Percentiles rank a stretch among this genome's conserved stretches.
These are phyloP conservation scores for Pyrus hybrid DNA, from an alignment of 331 rosid genomes.

Conservation along the genomic window DNA sequence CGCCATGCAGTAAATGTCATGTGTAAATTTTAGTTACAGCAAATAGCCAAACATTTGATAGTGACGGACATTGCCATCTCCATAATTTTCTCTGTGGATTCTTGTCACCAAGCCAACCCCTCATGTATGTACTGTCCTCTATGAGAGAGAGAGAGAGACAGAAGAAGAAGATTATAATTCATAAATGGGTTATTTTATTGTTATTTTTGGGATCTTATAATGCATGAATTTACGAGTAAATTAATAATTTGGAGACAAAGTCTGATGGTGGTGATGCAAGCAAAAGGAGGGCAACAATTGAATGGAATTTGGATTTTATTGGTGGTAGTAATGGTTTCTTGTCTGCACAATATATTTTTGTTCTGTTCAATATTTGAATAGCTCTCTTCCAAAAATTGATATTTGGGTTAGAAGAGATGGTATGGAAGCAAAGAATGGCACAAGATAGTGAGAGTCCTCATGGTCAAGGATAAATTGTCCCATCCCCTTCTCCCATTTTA, in stretches of 20 bases:
- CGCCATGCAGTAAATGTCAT: conserved; percentile 6
- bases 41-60: conserved; percentile 27
- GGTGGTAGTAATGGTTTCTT: conserved; percentile 25
- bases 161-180: neutral
- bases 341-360: conserved; percentile 3
- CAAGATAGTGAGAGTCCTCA: conserved; percentile 2
- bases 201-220: conserved; percentile 18
- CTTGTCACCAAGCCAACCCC: conserved; percentile 28
- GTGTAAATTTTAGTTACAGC: conserved; percentile 13
- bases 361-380: conserved; percentile 24
- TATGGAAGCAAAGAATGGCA: conserved; percentile 48
- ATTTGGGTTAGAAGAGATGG: conserved; percentile 16
- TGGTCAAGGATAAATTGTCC: conserved; percentile 66
- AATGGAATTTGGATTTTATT: conserved; percentile 64
- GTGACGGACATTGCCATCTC: conserved; percentile 52
- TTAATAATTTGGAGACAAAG: conserved; percentile 40
- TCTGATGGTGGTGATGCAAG: conserved; percentile 62
- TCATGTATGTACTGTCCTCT: conserved; percentile 9
- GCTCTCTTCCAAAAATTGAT: conserved; percentile 2
- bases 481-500: conserved; percentile 55
- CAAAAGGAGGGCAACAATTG: conserved; percentile 48
- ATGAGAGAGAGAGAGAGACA: neutral
- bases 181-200: conserved; percentile 5
- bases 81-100: conserved; percentile 46
- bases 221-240: conserved; percentile 30